Evolutionary conservation across 306 rosid genomes (phyloP), one percentile per base, ranked within the genome.

Genomic region (Styphnolobium japonicum): DNA sequence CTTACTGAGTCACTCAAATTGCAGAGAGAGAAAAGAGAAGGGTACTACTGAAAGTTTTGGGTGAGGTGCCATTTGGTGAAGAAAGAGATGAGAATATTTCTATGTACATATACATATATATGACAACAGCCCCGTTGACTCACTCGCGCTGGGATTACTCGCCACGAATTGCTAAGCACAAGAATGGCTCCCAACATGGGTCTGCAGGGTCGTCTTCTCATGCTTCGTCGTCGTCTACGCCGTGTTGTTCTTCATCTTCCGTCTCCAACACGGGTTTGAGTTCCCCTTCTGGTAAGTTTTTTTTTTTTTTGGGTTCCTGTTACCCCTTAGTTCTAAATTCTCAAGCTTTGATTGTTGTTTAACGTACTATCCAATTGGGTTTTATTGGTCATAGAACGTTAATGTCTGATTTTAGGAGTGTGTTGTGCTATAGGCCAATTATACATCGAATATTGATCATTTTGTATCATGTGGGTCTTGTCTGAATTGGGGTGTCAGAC

Each of bases 241-340:
- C 73, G 4, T 61, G 49, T 25, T 82, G 70, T 78, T 78, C 77
- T 72, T 64, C 83, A 16, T 52, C 60, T 6, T 72, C 61, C 19
- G n/a, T 58, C 53, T 63, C 63, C 49, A 39, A 40, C 66, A 72
- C 34, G 7, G 29, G 19, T 36, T 78, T 48, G 72, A 56, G 18
- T 23, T 67, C 66, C 16, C 22, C 33, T 79, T 83, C 33, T 67
- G 76, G 87, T 79, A 83, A 65, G 46, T 51, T 10, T 16, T 27
- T 18, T 33, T 34, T 45, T 19, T 3, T 5, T 16, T 56, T 58
- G 2, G 37, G 14, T 46, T n/a, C n/a, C n/a, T n/a, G n/a, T n/a
- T 14, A 12, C 6, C 53, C 37, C 1, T 45, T 77, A 9, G 22
- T 78, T 65, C 51, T 78, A 33, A 45, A 39, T 21, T 23, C 48